phyloP scores from a whole-genome alignment of 83 land plant genomes.

The Diphasiastrum complanatum region DNA sequence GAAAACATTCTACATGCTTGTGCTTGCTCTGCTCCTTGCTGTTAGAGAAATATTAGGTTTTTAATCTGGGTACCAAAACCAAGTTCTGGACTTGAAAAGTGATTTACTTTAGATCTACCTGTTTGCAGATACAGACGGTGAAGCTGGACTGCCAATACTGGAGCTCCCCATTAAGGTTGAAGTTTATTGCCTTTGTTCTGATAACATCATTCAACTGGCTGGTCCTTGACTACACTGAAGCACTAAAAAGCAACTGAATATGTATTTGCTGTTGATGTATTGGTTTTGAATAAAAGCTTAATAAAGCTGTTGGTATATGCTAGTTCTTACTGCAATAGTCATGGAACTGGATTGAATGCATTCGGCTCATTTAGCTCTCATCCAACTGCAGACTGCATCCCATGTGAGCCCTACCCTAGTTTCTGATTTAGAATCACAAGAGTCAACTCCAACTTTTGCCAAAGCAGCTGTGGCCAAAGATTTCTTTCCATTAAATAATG shows the following conservation, averaged over 20 bases:
- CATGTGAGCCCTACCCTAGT: neutral
- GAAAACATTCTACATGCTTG: too few relatives aligned
- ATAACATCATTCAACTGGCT: neutral
- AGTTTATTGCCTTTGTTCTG: neutral
- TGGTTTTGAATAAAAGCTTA: too few relatives aligned
- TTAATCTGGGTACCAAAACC: too few relatives aligned
- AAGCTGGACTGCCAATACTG: conserved; percentile 43
- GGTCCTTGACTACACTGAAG: neutral
- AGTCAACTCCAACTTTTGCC: conserved; percentile 4
- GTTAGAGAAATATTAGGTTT: too few relatives aligned
- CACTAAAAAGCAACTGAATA: too few relatives aligned
- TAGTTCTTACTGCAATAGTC: too few relatives aligned
- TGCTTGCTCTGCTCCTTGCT: too few relatives aligned
- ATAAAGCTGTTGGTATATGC: too few relatives aligned
- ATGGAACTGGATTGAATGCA: neutral
- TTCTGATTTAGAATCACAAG: conserved; percentile 6
- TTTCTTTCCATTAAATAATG: too few relatives aligned
- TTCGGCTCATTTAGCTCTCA: neutral
- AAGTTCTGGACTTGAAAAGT: too few relatives aligned
- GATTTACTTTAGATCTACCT: too few relatives aligned
- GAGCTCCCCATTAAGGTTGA: conserved; percentile 61
- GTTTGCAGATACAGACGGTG: conserved; percentile 53
- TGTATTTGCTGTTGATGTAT: too few relatives aligned
- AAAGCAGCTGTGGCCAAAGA: neutral
- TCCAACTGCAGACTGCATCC: neutral